Evolutionary conservation across 192 early-diverging fungal genomes (phyloP).

Genomic region (Globomyces pollinis-pini): DNA sequence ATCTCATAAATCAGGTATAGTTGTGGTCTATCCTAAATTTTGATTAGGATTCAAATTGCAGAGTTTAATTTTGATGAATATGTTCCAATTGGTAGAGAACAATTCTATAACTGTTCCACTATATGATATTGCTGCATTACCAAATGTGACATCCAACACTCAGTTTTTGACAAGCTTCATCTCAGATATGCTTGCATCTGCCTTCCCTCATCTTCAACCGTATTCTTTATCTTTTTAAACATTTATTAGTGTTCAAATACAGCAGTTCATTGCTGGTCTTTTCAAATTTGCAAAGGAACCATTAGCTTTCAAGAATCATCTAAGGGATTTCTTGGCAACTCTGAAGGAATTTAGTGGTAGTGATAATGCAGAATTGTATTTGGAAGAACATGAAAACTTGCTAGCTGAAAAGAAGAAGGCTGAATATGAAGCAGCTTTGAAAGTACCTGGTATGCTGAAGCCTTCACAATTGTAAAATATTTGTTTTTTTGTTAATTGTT

Average conservation of each 20-base stretch:
- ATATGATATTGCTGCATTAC: constrained; percentile 62
- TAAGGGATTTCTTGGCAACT: constrained; percentile 86
- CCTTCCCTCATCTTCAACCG: constrained; percentile 88
- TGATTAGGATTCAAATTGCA: constrained; percentile 82
- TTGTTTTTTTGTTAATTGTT: not conserved
- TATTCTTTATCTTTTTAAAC: constrained; percentile 33
- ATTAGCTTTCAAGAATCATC: constrained; percentile 77
- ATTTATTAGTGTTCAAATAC: constrained; percentile 69
- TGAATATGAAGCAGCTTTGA: constrained; percentile 73
- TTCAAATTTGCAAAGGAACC: constrained; percentile 76
- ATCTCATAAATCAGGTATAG: constrained; percentile 88
- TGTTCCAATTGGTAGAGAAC: constrained; percentile 81
- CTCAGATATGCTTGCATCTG: constrained; percentile 68
- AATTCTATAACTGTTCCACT: constrained; percentile 81
- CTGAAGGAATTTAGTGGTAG: constrained; percentile 83
- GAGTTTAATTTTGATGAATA: constrained; percentile 77
- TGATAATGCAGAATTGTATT: constrained; percentile 67
- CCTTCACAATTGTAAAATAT: constrained; percentile 33
- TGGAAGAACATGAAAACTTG: constrained; percentile 87
- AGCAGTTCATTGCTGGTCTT: constrained; percentile 77
- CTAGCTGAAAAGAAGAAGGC: constrained; percentile 64
- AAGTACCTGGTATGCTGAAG: constrained; percentile 96
- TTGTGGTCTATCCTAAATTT: not conserved
- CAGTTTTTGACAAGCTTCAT: constrained; percentile 80
- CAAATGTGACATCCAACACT: constrained; percentile 70